Conservation (phyloP, 345 rosid species). For the Cardamine occulta region DNA sequence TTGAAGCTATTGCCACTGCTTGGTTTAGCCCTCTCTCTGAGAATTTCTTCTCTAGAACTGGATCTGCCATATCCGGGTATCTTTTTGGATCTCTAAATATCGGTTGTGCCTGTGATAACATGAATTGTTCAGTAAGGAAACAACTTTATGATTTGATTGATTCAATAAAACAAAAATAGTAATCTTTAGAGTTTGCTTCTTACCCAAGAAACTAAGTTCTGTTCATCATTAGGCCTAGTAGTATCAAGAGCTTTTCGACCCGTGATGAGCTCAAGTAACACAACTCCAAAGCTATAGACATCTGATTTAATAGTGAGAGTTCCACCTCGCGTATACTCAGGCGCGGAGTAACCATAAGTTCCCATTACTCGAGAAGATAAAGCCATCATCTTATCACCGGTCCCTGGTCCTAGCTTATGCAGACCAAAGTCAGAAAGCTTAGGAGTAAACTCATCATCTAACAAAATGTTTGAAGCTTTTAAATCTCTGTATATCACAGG, state of each 20-base stretch:
- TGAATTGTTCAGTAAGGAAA: neutral
- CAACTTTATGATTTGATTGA: conserved; percentile 15
- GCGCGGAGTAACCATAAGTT: conserved; percentile 80
- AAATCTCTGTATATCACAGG: conserved; percentile 65
- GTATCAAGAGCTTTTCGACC: conserved; percentile 78
- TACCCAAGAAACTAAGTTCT: conserved; percentile 57
- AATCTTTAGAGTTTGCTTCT: neutral
- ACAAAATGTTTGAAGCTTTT: conserved; percentile 65
- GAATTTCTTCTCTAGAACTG: conserved; percentile 51
- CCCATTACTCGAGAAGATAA: conserved; percentile 60
- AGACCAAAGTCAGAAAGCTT: conserved; percentile 72
- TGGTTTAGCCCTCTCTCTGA: conserved; percentile 75
- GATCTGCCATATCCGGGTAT: conserved; percentile 81
- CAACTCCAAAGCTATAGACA: conserved; percentile 82
- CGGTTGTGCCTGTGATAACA: conserved; percentile 63
- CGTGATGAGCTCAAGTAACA: conserved; percentile 71
- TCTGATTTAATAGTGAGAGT: conserved; percentile 63
- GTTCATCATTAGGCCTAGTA: conserved; percentile 64
- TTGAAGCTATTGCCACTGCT: conserved; percentile 85
- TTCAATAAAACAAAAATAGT: neutral
- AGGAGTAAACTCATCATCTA: conserved; percentile 54
- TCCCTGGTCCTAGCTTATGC: conserved; percentile 55
- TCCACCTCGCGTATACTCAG: conserved; percentile 69
- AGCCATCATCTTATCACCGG: conserved; percentile 49
- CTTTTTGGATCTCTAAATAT: conserved; percentile 67